Conservation (phyloP, 1,284 basidiomycete species). For the Pterula multifida region DNA sequence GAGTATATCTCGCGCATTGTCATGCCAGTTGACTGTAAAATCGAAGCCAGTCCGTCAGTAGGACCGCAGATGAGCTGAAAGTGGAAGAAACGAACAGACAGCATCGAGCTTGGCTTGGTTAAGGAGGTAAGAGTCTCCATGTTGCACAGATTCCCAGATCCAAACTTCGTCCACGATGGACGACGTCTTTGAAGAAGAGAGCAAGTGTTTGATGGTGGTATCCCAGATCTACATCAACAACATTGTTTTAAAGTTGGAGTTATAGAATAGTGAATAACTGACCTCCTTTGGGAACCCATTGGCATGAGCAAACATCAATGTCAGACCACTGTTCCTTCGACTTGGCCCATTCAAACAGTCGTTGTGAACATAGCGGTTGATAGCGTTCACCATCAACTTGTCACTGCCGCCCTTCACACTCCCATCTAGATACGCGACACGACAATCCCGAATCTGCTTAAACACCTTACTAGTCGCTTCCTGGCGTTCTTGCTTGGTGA, state of each 20-base stretch:
- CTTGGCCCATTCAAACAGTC: not conserved
- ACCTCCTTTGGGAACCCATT: constrained; percentile 82
- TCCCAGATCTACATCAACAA: constrained; percentile 46
- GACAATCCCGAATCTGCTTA: not conserved
- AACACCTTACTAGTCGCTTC: not conserved
- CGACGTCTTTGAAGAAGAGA: constrained; percentile 22
- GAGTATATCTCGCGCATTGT: constrained; percentile 57
- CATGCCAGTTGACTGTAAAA: constrained; percentile 51
- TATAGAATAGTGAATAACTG: constrained; percentile 10
- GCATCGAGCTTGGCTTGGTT: constrained; percentile 45
- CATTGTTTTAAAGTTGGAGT: not conserved
- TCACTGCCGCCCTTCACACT: not conserved
- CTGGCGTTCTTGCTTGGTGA: not conserved
- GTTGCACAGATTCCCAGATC: constrained; percentile 67
- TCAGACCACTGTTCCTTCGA: constrained; percentile 29
- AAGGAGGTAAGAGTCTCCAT: constrained; percentile 62
- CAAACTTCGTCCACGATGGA: constrained; percentile 61
- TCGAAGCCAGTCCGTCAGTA: not conserved
- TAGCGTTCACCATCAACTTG: not conserved
- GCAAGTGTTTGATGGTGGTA: constrained; percentile 38
- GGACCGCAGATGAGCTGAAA: not conserved
- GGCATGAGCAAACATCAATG: constrained; percentile 65
- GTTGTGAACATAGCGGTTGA: not conserved
- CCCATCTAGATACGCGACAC: not conserved
- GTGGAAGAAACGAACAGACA: constrained; percentile 40